A percentile compares a stretch with the other conserved stretches of the same genome.
Evolutionary conservation across 2,329 filamentous ascomycete species (phyloP).

Genomic region (Alternaria gaisen): DNA sequence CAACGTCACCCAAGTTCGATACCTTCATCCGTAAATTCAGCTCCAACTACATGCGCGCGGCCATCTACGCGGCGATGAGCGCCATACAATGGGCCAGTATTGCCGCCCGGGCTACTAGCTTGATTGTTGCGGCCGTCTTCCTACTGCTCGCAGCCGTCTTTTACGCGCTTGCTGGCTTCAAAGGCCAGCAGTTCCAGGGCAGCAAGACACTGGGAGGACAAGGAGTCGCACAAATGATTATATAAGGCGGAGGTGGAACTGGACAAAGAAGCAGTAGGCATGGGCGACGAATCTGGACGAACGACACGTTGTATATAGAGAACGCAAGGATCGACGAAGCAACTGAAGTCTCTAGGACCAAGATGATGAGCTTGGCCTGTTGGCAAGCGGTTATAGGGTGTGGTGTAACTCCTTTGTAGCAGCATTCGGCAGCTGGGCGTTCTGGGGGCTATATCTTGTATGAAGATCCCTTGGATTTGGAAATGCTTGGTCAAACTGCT

Average conservation of each 20-base stretch:
- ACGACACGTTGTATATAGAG: constrained; percentile 4
- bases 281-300: constrained; percentile 7
- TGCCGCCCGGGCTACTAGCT: constrained; percentile 68
- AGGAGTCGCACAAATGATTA: constrained; percentile 97
- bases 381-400: constrained; percentile 9
- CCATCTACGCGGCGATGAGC: constrained; percentile 83
- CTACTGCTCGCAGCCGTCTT: constrained; percentile 79
- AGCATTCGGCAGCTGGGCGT: constrained; percentile 44
- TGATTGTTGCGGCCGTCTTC: constrained; percentile 88
- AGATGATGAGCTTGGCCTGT: constrained; percentile 1
- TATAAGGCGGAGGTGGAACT: constrained; percentile 53
- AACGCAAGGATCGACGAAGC: not conserved
- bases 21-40: constrained; percentile 88
- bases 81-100: constrained; percentile 85
- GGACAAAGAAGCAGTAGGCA: not conserved
- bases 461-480: constrained; percentile 10
- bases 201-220: constrained; percentile 97
- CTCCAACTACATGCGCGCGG: constrained; percentile 96
- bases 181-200: constrained; percentile 84
- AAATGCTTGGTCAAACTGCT: constrained; percentile 11
- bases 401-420: constrained; percentile 32
- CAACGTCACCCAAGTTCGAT: constrained; percentile 90
- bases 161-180: constrained; percentile 81
- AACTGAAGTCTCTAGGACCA: not conserved
- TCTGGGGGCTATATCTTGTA: constrained; percentile 21